These are phyloP conservation scores for Plasmopara viticola DNA, from an alignment of 352 stramenopile species.

Conservation along the genomic window DNA sequence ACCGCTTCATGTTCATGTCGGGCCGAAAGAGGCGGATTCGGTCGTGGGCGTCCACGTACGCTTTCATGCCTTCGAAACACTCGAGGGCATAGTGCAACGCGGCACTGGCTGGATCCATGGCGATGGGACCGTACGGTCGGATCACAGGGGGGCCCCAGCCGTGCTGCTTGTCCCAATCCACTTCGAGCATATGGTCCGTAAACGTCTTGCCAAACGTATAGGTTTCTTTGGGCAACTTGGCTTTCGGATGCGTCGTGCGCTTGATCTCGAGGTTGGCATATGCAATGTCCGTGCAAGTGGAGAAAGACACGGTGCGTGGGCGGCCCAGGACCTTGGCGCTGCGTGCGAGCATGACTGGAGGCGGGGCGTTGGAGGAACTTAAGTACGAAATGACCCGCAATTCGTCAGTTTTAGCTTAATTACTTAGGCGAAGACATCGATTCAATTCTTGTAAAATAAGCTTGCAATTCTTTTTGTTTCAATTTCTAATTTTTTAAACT, in stretches of 20 bases:
- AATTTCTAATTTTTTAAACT: too few species aligned
- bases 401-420: background rate
- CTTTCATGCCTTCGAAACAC: conserved; percentile 96
- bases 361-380: conserved; percentile 7
- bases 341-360: conserved; percentile 11
- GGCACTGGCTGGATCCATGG: conserved; percentile 87
- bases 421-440: too few species aligned
- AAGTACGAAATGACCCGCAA: conserved; percentile 15
- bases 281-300: conserved; percentile 23
- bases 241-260: conserved; percentile 35
- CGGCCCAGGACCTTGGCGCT: conserved; percentile 13
- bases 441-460: too few species aligned
- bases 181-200: conserved; percentile 95
- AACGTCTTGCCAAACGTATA: conserved; percentile 94
- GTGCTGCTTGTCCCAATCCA: conserved; percentile 83
- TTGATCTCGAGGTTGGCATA: conserved; percentile 41
- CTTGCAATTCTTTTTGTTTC: too few species aligned
- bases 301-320: conserved; percentile 17
- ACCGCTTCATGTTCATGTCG: conserved; percentile 94
- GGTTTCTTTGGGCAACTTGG: conserved; percentile 77
- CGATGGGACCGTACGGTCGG: conserved; percentile 87
- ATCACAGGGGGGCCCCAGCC: conserved; percentile 91
- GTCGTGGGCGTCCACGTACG: conserved; percentile 82
- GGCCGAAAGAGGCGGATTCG: conserved; percentile 92
- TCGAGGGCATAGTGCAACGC: conserved; percentile 93